Percentiles rank a stretch among this genome's conserved stretches.
Evolutionary conservation across 2,329 filamentous ascomycete species (phyloP).

Genomic region (Hypoxylon sp.): DNA sequence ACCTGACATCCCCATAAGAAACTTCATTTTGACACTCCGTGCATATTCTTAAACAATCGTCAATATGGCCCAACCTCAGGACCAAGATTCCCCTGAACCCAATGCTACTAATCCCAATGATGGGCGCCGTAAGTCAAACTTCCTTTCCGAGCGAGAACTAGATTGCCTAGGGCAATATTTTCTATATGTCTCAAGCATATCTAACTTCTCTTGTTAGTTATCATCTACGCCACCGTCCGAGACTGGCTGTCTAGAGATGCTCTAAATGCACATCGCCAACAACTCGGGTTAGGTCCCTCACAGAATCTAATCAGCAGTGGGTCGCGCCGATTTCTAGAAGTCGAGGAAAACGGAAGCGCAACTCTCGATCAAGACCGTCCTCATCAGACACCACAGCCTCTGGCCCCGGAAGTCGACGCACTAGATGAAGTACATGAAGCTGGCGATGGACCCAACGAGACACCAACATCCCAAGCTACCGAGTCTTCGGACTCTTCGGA

Average conservation of each 20-base stretch:
- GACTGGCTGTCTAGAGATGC: not conserved
- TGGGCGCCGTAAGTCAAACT: no score
- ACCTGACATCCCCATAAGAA: no score
- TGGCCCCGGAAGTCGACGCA: no score
- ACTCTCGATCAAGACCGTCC: no score
- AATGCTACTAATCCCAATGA: no score
- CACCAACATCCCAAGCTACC: not conserved
- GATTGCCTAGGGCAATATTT: no score
- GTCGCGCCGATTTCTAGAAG: no score
- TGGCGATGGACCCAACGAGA: not conserved
- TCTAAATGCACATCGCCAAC: not conserved
- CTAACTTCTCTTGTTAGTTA: constrained; percentile 2
- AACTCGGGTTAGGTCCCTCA: constrained; percentile 4
- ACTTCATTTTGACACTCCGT: not conserved
- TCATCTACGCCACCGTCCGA: not conserved
- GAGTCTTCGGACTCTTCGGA: not conserved
- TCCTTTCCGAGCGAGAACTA: no score
- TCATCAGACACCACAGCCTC: not conserved
- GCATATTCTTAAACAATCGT: not conserved
- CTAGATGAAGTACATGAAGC: no score
- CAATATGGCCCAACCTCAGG: no score
- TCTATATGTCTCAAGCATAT: not conserved
- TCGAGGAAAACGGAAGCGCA: no score
- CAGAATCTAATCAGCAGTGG: constrained; percentile 6
- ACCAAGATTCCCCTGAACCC: no score